A percentile compares a stretch with the other conserved stretches of the same genome.
Evolutionary conservation across 257 asterid genomes (phyloP).

Genomic region (Solanum lycopersicoides): DNA sequence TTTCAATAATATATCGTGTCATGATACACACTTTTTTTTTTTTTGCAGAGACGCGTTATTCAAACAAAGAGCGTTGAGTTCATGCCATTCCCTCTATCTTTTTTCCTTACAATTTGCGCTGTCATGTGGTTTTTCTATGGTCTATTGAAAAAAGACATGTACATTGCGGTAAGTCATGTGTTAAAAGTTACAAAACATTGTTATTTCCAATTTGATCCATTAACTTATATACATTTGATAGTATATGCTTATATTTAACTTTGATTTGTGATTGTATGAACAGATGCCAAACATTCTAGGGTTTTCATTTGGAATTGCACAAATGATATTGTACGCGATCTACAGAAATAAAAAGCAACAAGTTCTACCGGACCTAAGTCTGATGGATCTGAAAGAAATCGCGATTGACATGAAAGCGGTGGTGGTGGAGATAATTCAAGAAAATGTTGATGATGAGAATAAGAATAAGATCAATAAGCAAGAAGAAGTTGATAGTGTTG

Average conservation of each 20-base stretch:
- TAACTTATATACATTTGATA: neutral
- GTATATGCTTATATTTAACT: neutral
- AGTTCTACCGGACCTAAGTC: constrained; percentile 1
- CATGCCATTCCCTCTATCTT: constrained; percentile 66
- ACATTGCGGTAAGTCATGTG: constrained; percentile 51
- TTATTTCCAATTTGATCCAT: neutral
- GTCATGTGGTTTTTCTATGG: constrained; percentile 85
- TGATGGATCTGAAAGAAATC: neutral
- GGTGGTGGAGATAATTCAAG: neutral
- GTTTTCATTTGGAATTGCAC: constrained; percentile 17
- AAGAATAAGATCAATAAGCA: neutral
- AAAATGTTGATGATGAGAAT: neutral
- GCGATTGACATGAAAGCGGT: neutral
- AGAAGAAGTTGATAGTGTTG: neutral
- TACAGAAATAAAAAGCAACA: constrained; percentile 11
- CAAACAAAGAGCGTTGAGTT: constrained; percentile 68
- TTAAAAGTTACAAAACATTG: neutral
- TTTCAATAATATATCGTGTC: neutral
- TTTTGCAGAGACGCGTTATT: constrained; percentile 38
- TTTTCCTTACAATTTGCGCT: constrained; percentile 67
- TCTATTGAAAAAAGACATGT: constrained; percentile 45
- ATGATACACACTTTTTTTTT: neutral
- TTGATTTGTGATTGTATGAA: neutral
- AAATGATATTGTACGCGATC: constrained; percentile 19
- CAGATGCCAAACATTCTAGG: constrained; percentile 29